Base-by-base conservation (phyloP, 2,329 filamentous ascomycete species). In the Ophiocordyceps australis region DNA sequence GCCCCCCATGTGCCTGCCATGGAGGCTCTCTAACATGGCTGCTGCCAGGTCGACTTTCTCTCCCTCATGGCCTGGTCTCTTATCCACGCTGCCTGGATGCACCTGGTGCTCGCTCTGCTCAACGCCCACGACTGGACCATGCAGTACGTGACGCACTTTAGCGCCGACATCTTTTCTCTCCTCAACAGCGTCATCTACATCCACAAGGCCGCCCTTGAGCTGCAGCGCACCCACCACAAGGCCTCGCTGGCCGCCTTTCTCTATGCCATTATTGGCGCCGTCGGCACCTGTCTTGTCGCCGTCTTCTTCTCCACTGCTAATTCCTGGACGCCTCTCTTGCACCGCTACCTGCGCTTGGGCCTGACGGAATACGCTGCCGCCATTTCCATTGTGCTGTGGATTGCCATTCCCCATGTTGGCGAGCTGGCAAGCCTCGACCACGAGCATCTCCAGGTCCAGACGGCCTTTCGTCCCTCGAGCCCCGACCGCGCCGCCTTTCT, bases 101-200 rank as follows among this genome's bases (percentile, higher is more conserved):
- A 73, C 38, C 64, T 62, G 35, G 45, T 74, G 4, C 53, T 76
- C 9, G 69, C 70, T 28, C 61, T 74, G 26, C 63, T 74, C 45
- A 75, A 75, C 42, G 70, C 69, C 4, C 69, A 75, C 38, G 69
- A 74, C 43, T 75, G 68, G 65, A 75, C 70, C 0, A 76, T 75
- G 71, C 57, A 65, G 36, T 75, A 75, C 43, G 71, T 76, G 25
- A 76, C 71, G 3, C 67, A 62, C 13, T 75, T 74, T 42, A 70
- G 59, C 31, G 69, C 65, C 22, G 71, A 75, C 40, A 71, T 75
- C 28, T 75, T 75, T 41, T 70, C 67, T 3, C 54, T 76, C 7
- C 49, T 75, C 16, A 75, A 75, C 45, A 71, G 65, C 35, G 61
- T 75, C 30, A 74, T 75, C 35, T 76, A 75, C 45, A 72, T 76